Conservation (phyloP, 441 rosid genomes). For the Mallotus japonicus region DNA sequence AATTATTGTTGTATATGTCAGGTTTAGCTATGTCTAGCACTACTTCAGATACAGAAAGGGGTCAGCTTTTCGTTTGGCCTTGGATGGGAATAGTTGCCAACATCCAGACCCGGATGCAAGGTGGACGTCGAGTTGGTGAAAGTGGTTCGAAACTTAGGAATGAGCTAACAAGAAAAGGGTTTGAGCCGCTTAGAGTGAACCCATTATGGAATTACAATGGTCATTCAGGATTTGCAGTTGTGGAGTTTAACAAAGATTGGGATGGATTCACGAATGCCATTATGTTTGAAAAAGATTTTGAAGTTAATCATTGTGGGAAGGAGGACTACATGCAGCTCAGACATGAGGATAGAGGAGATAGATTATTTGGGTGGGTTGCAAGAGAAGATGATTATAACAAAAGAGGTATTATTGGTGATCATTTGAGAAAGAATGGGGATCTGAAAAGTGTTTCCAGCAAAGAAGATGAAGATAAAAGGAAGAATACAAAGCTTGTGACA, state of each 20-base stretch:
- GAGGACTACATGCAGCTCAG: conserved; percentile 31
- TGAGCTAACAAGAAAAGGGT: conserved; percentile 49
- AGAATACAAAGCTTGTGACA: conserved; percentile 35
- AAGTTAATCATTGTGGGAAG: conserved; percentile 45
- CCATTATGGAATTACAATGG: conserved; percentile 57
- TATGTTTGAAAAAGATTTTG: conserved; percentile 54
- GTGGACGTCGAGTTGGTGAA: conserved; percentile 35
- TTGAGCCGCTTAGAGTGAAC: conserved; percentile 50
- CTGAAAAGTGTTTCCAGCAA: conserved; percentile 51
- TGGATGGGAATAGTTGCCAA: conserved; percentile 70
- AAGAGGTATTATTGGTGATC: conserved; percentile 33
- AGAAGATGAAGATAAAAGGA: conserved; percentile 48
- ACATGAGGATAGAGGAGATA: conserved; percentile 30
- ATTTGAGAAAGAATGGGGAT: conserved; percentile 54
- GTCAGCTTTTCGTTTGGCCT: conserved; percentile 50
- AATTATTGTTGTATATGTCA: no score
- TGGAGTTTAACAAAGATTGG: conserved; percentile 64
- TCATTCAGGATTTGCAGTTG: conserved; percentile 60
- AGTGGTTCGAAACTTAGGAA: conserved; percentile 54
- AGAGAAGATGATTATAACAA: conserved; percentile 49
- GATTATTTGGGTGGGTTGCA: conserved; percentile 73
- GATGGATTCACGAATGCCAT: conserved; percentile 53
- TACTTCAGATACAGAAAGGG: not conserved
- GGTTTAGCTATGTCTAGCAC: no score
- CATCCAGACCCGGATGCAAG: conserved; percentile 32